phyloP scores from a whole-genome alignment of 306 rosid genomes.

The Begonia masoniana region DNA sequence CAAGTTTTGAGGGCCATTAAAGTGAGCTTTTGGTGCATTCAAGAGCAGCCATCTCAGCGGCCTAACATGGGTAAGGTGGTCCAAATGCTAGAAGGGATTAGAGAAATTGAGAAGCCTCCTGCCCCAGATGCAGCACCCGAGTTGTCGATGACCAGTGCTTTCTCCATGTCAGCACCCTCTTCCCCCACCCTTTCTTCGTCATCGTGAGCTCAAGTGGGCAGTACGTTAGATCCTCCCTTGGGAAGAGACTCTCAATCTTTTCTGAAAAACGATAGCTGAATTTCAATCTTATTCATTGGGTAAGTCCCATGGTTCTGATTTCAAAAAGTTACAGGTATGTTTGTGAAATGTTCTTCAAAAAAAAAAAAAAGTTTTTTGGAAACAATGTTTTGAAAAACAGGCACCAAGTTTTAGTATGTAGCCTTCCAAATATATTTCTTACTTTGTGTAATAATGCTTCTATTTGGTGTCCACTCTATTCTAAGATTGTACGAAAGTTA shows the following conservation, averaged over 20 bases:
- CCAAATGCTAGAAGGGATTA: slow-evolving; percentile 78
- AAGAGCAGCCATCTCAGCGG: slow-evolving; percentile 67
- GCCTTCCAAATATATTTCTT: too few relatives aligned
- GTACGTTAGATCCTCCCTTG: too few relatives aligned
- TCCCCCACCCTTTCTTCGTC: slow-evolving; percentile 23
- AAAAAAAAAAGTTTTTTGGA: too few relatives aligned
- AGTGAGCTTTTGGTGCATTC: slow-evolving; percentile 87
- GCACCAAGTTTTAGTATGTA: too few relatives aligned
- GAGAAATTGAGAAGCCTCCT: slow-evolving; percentile 45
- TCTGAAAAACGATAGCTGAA: not conserved
- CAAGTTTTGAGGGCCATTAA: slow-evolving; percentile 45
- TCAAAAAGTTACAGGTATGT: too few relatives aligned
- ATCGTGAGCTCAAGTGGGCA: slow-evolving; percentile 19
- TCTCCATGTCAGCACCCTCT: slow-evolving; percentile 24
- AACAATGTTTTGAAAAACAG: too few relatives aligned
- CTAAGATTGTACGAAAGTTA: too few relatives aligned
- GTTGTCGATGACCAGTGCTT: slow-evolving; percentile 25
- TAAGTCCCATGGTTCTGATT: too few relatives aligned
- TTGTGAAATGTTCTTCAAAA: too few relatives aligned
- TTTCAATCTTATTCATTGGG: not conserved
- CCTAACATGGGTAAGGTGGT: slow-evolving; percentile 70
- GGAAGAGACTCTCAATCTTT: slow-evolving; percentile 9
- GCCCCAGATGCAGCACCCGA: slow-evolving; percentile 31
- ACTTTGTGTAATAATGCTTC: too few relatives aligned
- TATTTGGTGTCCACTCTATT: too few relatives aligned